Conservation (phyloP, 2,329 filamentous ascomycete species). For the Cladophialophora carrionii region DNA sequence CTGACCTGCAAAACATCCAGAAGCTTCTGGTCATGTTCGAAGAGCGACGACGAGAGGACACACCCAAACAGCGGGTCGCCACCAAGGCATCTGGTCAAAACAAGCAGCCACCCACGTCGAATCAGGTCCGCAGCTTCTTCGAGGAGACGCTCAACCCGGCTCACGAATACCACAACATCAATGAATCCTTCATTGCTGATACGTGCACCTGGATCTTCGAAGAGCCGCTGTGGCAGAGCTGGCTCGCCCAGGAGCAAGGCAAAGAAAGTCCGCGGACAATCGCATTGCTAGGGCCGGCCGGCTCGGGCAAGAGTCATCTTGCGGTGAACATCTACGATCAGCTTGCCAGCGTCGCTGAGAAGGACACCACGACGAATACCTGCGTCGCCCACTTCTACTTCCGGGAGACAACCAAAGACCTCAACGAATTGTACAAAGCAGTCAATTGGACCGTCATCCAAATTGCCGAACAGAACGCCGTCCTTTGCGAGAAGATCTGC, state of each 20-base stretch:
- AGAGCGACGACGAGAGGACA: slow-evolving; percentile 10
- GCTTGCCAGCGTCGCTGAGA: slow-evolving; percentile 6
- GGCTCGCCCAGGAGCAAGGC: slow-evolving; percentile 9
- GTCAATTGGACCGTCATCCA: slow-evolving; percentile 13
- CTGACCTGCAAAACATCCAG: slow-evolving; percentile 11
- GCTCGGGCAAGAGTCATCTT: slow-evolving; percentile 15
- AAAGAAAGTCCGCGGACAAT: background rate
- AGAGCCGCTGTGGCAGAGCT: slow-evolving; percentile 10
- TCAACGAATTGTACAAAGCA: slow-evolving; percentile 15
- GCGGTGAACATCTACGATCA: slow-evolving; percentile 7
- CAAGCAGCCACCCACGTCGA: slow-evolving; percentile 12
- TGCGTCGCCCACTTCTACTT: slow-evolving; percentile 17
- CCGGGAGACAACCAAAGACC: slow-evolving; percentile 14
- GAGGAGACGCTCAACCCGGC: slow-evolving; percentile 4
- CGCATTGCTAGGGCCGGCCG: background rate
- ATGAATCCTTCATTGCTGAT: slow-evolving; percentile 10
- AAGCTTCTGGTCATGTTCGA: slow-evolving; percentile 14
- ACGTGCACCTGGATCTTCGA: slow-evolving; percentile 17
- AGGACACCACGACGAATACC: slow-evolving; percentile 7
- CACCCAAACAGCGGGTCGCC: background rate
- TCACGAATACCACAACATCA: slow-evolving; percentile 12
- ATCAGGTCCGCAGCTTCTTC: slow-evolving; percentile 17
- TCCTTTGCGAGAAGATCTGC: slow-evolving; percentile 16
- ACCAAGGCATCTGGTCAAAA: slow-evolving; percentile 6
- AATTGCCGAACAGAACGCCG: slow-evolving; percentile 12